Evolutionary conservation across 805 yeast genomes (phyloP).

Genomic region (Sugiyamaella americana): DNA sequence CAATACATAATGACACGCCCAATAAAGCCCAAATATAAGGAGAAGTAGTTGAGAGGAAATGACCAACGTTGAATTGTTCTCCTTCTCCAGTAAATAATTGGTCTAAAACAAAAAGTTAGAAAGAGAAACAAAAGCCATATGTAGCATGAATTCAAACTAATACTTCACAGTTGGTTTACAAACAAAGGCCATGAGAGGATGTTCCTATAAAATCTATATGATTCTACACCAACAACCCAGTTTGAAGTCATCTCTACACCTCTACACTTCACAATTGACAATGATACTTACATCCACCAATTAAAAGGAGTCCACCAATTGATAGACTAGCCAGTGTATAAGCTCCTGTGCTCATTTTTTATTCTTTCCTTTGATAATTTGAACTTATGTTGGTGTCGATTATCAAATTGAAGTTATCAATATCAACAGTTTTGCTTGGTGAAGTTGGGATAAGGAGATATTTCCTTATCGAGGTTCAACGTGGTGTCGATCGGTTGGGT

Average conservation of each 20-base stretch:
- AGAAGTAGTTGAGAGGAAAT: conserved; percentile 73
- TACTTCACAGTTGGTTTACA: not conserved
- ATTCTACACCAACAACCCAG: too few species aligned
- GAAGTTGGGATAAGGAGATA: too few species aligned
- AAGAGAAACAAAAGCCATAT: too few species aligned
- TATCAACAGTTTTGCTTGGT: too few species aligned
- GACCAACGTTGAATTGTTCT: conserved; percentile 85
- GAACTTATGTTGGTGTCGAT: not conserved
- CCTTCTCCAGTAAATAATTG: conserved; percentile 84
- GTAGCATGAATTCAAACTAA: not conserved
- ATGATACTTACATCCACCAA: conserved; percentile 35
- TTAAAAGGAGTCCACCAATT: conserved; percentile 29
- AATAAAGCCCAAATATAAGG: conserved; percentile 96
- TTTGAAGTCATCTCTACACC: too few species aligned
- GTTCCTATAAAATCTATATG: not conserved
- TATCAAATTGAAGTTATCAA: too few species aligned
- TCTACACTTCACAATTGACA: not conserved
- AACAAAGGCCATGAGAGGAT: not conserved
- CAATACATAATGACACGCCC: conserved; percentile 88
- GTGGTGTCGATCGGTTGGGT: too few species aligned
- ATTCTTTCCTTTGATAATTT: too few species aligned
- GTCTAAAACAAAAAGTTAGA: conserved; percentile 11
- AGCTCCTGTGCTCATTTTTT: not conserved
- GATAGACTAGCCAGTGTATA: conserved; percentile 8
- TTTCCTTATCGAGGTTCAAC: too few species aligned